Evolutionary conservation across 106 monocot species (phyloP), one percentile per base, ranked within the genome.

Genomic region (Dendrobium huoshanense): DNA sequence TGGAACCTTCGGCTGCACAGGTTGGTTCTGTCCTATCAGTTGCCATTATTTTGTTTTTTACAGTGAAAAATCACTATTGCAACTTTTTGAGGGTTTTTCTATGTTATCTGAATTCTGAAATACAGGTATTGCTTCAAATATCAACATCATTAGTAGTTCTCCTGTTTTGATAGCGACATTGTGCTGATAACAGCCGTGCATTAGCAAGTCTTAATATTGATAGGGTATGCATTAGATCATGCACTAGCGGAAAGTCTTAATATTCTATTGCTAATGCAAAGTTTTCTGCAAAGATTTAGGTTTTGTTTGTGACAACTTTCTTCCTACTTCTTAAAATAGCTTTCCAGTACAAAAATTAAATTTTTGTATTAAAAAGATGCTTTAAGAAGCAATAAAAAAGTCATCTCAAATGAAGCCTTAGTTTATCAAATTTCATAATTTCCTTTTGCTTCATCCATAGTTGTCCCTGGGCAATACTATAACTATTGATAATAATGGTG

Each of bases 151-250:
- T 42, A 74, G 19, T 77, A 19, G 0, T 44, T 37, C 75, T 45
- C 77, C 31, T 77, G 11, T 79, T 70, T 44, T 85, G 81, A 78
- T 86, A 92, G 91, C 92, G 90, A 20, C 96, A 96, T 84, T 96
- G 93, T 73, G 94, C 94, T 79, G 96, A 94, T 84, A 96, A 96
- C 56, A 56, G 10, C 79, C 96, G 92, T 67, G 91, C 92, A 67
- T 78, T 92, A 82, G 96, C 91, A 82, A 96, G 96, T 78, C 94
- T 96, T 37, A 92, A 92, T 84, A 96, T 96, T 82, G 92, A 94
- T 77, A 84, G 94, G 73, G 96, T 94, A 15, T 96, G 94, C 75
- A 96, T 94, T 45, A 93, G 96, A 59, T 91, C 93, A 77, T 96
- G 96, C 82, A 96, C 96, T 64, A 91, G 91, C 41, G 92, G 96